Conservation (phyloP, 257 asterid genomes). For the Petunia axillaris region DNA sequence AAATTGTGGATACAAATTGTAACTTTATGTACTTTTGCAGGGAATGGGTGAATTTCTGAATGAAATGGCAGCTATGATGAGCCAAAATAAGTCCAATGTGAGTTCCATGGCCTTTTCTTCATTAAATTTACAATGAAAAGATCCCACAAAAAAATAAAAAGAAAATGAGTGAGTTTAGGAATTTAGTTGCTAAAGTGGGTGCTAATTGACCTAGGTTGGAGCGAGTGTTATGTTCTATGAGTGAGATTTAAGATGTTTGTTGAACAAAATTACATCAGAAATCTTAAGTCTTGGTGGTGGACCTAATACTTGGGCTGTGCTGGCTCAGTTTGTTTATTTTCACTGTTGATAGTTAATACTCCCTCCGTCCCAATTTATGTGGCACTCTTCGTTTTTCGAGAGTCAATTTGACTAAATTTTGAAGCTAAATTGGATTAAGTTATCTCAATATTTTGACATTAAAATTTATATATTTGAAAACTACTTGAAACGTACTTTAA, state of each 20-base stretch:
- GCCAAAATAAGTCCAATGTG: conserved; percentile 57
- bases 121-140: not conserved
- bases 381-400: no score
- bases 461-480: no score
- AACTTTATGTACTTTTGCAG: conserved; percentile 44
- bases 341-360: not conserved
- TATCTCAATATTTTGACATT: no score
- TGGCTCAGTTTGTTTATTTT: not conserved
- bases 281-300: not conserved
- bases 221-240: not conserved
- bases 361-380: no score
- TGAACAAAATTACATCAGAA: not conserved
- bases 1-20: not conserved
- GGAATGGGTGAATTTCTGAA: conserved; percentile 90
- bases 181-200: not conserved
- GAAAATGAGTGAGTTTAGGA: not conserved
- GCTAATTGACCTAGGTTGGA: not conserved
- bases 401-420: no score
- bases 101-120: conserved; percentile 34
- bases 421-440: no score
- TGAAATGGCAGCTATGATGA: conserved; percentile 89
- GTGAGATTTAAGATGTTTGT: not conserved
- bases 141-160: not conserved
- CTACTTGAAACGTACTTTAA: no score
- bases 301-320: not conserved